phyloP scores from a whole-genome alignment of 106 monocot species.

The Dioscorea alata region DNA sequence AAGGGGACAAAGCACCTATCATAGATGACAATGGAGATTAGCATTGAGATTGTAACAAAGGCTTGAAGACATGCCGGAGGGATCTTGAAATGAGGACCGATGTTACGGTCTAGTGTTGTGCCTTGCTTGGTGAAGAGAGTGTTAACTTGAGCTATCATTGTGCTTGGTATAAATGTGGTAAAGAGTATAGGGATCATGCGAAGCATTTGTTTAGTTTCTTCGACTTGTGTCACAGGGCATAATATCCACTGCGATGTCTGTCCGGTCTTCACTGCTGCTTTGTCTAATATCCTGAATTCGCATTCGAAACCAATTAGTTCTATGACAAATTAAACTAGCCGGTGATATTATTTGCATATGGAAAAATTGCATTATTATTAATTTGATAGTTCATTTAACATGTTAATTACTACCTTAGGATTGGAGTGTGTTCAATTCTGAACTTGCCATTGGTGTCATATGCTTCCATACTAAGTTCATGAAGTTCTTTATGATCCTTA shows the following conservation, averaged over 20 bases:
- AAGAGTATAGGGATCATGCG: conserved; percentile 50
- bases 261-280: conserved; percentile 10
- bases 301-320: neutral
- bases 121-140: conserved; percentile 67
- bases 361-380: too few species aligned
- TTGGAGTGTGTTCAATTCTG: conserved; percentile 28
- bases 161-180: conserved; percentile 46
- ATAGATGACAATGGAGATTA: conserved; percentile 16
- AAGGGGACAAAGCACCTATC: conserved; percentile 14
- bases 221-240: conserved; percentile 53
- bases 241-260: neutral
- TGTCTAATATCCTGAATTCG: conserved; percentile 5
- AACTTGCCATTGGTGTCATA: conserved; percentile 14
- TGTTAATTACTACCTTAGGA: conserved; percentile 14
- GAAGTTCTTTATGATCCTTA: conserved; percentile 25
- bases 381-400: too few species aligned
- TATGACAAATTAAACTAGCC: too few species aligned
- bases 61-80: conserved; percentile 22
- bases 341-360: too few species aligned
- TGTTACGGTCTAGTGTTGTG: conserved; percentile 39
- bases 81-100: conserved; percentile 19
- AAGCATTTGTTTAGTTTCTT: conserved; percentile 65
- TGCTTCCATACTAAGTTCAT: conserved; percentile 22
- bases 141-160: conserved; percentile 42
- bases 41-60: conserved; percentile 21